Evolutionary conservation across 2,329 filamentous ascomycete genomes (phyloP), one percentile per base, ranked within the genome.

Genomic region (Cladophialophora carrionii): DNA sequence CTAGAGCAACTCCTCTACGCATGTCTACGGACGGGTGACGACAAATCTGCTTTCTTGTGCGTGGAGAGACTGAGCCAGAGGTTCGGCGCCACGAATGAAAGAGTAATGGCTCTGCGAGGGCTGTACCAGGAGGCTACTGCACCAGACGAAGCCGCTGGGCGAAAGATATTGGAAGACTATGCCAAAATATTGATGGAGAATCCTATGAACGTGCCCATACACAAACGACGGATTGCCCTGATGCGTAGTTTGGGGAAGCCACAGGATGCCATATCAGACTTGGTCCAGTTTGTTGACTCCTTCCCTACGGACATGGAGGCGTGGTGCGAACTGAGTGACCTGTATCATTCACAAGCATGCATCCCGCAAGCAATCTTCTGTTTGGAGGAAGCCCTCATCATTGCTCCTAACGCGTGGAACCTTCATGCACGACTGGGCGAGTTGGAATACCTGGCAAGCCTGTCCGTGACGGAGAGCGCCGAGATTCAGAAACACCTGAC

Each of bases 341-440:
- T 97, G 67, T 98, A 99, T 78, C 83, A 92, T 32, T 83, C 84
- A 22, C 90, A 94, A 74, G 91, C 90, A 0, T 79, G 94, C 72
- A 92, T 90, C 74, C 80, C 88, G 14, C 94, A 98, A 77, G 90
- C 92, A 46, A 87, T 96, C 57, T 96, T 90, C 77, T 89, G 92
- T 66, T 80, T 96, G 52, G 95, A 99, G 76, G 95, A 99, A 77
- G 92, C 96, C 22, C 78, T 99, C 52, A 81, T 98, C 58, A 83
- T 96, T 63, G 86, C 87, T 60, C 94, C 95, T 3, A 96, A 96
- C 80, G 91, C 94, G 22, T 99, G 95, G 93, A 98, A 96, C 81
- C 86, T 96, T 69, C 92, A 97, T 76, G 93, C 93, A 57, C 87
- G 90, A 56, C 78, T 97, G 29, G 95, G 92, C 17, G 95, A 98